Evolutionary conservation across 2,329 filamentous ascomycete genomes (phyloP).

Genomic region (Purpureocillium takamizusanense): DNA sequence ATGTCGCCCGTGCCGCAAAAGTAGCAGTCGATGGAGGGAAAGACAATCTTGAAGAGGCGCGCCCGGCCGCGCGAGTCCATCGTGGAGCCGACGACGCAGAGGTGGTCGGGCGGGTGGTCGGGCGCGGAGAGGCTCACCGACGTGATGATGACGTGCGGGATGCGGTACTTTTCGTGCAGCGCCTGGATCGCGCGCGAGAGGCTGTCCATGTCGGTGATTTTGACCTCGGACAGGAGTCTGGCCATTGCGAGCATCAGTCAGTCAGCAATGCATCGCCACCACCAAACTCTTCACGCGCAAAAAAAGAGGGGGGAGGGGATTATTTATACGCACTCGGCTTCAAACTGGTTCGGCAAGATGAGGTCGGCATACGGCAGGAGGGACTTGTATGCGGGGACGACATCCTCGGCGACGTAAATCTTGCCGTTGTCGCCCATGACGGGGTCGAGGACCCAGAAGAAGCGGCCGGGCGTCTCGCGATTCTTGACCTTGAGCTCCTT

Average conservation of each 20-base stretch:
- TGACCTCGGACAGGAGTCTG: slow-evolving; percentile 76
- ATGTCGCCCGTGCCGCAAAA: slow-evolving; percentile 97
- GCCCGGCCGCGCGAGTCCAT: slow-evolving; percentile 54
- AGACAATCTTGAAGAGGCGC: slow-evolving; percentile 80
- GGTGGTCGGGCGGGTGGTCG: slow-evolving; percentile 37
- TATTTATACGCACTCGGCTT: slow-evolving; percentile 82
- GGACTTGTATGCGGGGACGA: slow-evolving; percentile 81
- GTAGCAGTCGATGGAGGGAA: slow-evolving; percentile 83
- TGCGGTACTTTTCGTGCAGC: slow-evolving; percentile 64
- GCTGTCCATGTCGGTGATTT: slow-evolving; percentile 66
- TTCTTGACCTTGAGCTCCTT: slow-evolving; percentile 65
- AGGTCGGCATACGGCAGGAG: slow-evolving; percentile 76
- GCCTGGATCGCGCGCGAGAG: slow-evolving; percentile 66
- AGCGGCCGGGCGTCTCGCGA: slow-evolving; percentile 56
- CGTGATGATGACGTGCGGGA: slow-evolving; percentile 89
- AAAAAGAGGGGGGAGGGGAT: not conserved
- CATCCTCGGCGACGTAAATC: slow-evolving; percentile 84
- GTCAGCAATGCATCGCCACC: not conserved
- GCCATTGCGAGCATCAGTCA: slow-evolving; percentile 1
- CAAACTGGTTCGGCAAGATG: slow-evolving; percentile 93
- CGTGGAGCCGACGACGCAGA: slow-evolving; percentile 71
- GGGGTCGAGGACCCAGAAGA: slow-evolving; percentile 96
- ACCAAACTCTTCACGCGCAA: no score
- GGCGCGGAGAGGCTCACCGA: slow-evolving; percentile 63
- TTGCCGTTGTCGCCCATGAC: slow-evolving; percentile 96